phyloP scores from a whole-genome alignment of 179 eudicot genomes.

The Pouteria campechiana region DNA sequence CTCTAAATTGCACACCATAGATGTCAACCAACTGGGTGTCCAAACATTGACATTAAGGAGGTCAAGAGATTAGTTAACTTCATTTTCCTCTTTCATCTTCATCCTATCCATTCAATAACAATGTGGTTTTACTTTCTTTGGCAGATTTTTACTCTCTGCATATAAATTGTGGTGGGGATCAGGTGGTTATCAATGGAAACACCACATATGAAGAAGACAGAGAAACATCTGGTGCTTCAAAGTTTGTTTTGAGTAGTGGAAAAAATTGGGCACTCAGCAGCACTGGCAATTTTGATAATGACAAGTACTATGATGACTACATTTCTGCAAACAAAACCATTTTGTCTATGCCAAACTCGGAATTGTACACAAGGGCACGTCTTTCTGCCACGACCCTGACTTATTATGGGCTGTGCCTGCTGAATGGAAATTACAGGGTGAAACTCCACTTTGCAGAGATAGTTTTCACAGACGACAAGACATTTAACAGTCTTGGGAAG shows the following conservation, averaged over 20 bases:
- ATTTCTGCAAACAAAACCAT: slow-evolving; percentile 20
- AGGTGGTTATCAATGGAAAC: not conserved
- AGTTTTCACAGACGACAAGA: slow-evolving; percentile 20
- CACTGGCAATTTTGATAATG: slow-evolving; percentile 46
- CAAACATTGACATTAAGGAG: too few relatives aligned
- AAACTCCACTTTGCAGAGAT: slow-evolving; percentile 44
- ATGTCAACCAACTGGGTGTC: too few relatives aligned
- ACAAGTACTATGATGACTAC: slow-evolving; percentile 27
- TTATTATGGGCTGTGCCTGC: slow-evolving; percentile 45
- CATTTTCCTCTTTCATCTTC: too few relatives aligned
- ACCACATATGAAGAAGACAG: slow-evolving; percentile 27
- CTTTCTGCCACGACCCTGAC: slow-evolving; percentile 42
- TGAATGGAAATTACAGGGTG: slow-evolving; percentile 42
- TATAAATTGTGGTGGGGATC: slow-evolving; percentile 31
- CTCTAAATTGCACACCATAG: too few relatives aligned
- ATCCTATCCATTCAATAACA: too few relatives aligned
- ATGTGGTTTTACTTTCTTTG: not conserved
- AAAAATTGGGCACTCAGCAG: slow-evolving; percentile 51
- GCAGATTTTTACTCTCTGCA: slow-evolving; percentile 11
- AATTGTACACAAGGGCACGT: slow-evolving; percentile 37
- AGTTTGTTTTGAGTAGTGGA: slow-evolving; percentile 12
- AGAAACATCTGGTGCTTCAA: slow-evolving; percentile 41
- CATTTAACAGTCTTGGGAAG: slow-evolving; percentile 36
- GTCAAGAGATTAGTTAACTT: too few relatives aligned
- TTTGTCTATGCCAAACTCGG: slow-evolving; percentile 9